Conservation (phyloP, 2,329 filamentous ascomycete species). For the Amauroascus niger region DNA sequence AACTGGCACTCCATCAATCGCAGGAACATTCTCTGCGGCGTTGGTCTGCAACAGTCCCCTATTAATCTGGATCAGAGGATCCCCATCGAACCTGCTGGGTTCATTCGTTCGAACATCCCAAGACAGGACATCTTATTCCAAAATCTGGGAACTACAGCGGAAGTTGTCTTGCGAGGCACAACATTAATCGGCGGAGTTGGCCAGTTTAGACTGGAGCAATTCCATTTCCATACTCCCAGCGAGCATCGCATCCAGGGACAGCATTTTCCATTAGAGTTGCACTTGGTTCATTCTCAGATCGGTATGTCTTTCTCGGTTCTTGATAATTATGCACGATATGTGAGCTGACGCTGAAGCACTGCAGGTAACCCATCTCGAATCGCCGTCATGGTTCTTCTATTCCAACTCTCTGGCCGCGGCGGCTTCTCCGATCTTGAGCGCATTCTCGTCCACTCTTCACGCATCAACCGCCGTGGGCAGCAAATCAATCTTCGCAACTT, state of each 20-base stretch:
- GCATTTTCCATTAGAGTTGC: slow-evolving; percentile 45
- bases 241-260: slow-evolving; percentile 48
- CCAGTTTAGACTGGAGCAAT: slow-evolving; percentile 43
- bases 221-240: slow-evolving; percentile 53
- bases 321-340: not conserved
- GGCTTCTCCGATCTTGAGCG: slow-evolving; percentile 8
- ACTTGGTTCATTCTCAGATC: slow-evolving; percentile 41
- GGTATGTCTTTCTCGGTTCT: not conserved
- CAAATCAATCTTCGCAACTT: not conserved
- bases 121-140: slow-evolving; percentile 30
- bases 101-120: slow-evolving; percentile 21
- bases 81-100: slow-evolving; percentile 14
- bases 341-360: not conserved
- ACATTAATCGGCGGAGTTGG: slow-evolving; percentile 32
- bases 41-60: slow-evolving; percentile 46
- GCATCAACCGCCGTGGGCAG: slow-evolving; percentile 2
- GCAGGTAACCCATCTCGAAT: slow-evolving; percentile 7
- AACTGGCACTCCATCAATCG: slow-evolving; percentile 43
- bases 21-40: slow-evolving; percentile 41
- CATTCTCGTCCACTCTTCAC: not conserved
- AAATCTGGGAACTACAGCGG: slow-evolving; percentile 41
- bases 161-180: slow-evolving; percentile 45
- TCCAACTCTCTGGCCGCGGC: not conserved
- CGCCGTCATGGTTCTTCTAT: slow-evolving; percentile 5
- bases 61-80: slow-evolving; percentile 41